A percentile compares a stretch with the other conserved stretches of the same genome.
These are phyloP conservation scores for Senna tora DNA, from an alignment of 306 rosid species.

Conservation along the genomic window DNA sequence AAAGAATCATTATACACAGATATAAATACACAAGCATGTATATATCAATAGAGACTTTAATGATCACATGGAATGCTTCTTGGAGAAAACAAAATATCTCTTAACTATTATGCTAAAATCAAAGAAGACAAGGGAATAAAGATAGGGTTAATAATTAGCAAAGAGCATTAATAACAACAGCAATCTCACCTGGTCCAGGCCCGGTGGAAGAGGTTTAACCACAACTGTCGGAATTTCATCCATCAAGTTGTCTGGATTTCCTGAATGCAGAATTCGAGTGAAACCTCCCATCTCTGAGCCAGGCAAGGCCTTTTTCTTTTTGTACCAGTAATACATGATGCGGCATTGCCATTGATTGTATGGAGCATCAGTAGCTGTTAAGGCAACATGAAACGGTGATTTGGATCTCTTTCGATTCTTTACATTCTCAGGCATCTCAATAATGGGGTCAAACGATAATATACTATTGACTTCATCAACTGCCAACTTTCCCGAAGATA, in stretches of 20 bases:
- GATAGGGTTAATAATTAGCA: not conserved
- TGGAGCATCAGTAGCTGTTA: conserved; percentile 92
- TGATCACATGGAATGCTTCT: conserved; percentile 16
- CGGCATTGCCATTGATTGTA: conserved; percentile 98
- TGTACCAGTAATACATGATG: conserved; percentile 95
- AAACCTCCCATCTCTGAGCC: conserved; percentile 97
- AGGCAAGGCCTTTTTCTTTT: conserved; percentile 61
- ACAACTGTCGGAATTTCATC: conserved; percentile 94
- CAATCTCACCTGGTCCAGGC: conserved; percentile 80
- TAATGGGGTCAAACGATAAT: conserved; percentile 68
- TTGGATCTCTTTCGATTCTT: conserved; percentile 57
- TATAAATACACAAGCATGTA: conserved; percentile 20
- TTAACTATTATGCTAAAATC: conserved; percentile 3
- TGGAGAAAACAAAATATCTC: conserved; percentile 20
- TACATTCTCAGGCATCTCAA: conserved; percentile 76
- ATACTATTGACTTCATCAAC: conserved; percentile 30
- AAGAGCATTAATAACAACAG: conserved; percentile 24
- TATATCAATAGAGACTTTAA: conserved; percentile 19
- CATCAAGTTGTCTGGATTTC: conserved; percentile 92
- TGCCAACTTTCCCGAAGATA: conserved; percentile 51
- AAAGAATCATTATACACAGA: not conserved
- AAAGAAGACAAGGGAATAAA: conserved; percentile 7
- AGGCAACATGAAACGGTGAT: conserved; percentile 78
- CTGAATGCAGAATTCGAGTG: conserved; percentile 93
- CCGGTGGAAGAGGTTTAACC: conserved; percentile 94